Evolutionary conservation across 2,329 filamentous ascomycete genomes (phyloP).

Genomic region (Westerdykella sp.): DNA sequence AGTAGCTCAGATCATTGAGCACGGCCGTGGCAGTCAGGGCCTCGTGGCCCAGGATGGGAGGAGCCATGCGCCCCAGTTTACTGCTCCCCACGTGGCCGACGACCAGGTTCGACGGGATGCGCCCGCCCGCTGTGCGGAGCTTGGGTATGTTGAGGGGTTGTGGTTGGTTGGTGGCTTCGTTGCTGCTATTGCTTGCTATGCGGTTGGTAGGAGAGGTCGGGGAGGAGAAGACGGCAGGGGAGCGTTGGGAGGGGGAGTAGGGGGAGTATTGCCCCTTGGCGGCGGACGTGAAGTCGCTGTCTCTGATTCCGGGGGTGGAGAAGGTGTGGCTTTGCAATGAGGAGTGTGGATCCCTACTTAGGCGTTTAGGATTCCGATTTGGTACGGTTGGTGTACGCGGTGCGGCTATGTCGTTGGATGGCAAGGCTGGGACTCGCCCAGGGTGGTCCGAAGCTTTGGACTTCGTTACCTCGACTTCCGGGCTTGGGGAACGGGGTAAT

Average conservation of each 20-base stretch:
- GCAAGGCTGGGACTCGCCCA: conserved; percentile 4
- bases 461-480: conserved; percentile 13
- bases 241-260: conserved; percentile 7
- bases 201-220: neutral
- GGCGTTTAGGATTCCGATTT: neutral
- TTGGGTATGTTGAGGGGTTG: neutral
- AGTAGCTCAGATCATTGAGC: conserved; percentile 27
- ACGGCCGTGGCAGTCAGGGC: conserved; percentile 23
- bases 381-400: neutral
- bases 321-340: conserved; percentile 4
- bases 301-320: conserved; percentile 10
- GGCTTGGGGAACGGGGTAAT: conserved; percentile 9
- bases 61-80: conserved; percentile 20
- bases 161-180: too few species aligned
- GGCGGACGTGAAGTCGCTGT: conserved; percentile 19
- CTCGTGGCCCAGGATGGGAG: conserved; percentile 28
- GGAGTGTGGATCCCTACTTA: neutral
- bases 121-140: neutral
- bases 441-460: conserved; percentile 18
- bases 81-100: neutral
- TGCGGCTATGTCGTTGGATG: neutral
- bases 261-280: conserved; percentile 20
- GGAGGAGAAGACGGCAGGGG: neutral
- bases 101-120: neutral
- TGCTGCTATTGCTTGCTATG: too few species aligned